Percentiles rank a stretch among this genome's conserved stretches.
Evolutionary conservation across 768 basidiomycete species (phyloP).

Genomic region (Tulasnella sp.): DNA sequence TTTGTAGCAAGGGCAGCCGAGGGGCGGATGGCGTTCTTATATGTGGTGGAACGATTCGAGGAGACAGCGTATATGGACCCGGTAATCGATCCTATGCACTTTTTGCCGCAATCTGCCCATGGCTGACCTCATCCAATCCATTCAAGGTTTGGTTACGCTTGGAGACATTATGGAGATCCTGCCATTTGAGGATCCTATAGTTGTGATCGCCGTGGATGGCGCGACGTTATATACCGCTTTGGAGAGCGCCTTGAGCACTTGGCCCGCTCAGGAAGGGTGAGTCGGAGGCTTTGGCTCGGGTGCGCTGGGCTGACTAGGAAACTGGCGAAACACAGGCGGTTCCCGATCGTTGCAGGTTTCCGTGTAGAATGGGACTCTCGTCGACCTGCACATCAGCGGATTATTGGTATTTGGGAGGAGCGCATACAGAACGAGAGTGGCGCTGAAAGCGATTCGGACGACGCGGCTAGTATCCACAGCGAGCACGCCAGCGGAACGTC

Average conservation of each 20-base stretch:
- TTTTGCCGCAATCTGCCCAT: background rate
- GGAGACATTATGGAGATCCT: conserved; percentile 88
- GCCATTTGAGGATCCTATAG: conserved; percentile 83
- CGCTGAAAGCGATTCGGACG: conserved; percentile 40
- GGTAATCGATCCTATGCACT: conserved; percentile 50
- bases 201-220: conserved; percentile 82
- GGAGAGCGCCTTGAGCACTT: conserved; percentile 71
- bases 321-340: conserved; percentile 59
- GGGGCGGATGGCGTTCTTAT: conserved; percentile 82
- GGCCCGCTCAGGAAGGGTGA: conserved; percentile 91
- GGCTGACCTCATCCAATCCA: background rate
- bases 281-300: conserved; percentile 32
- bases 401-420: conserved; percentile 71
- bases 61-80: conserved; percentile 82
- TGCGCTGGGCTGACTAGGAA: background rate
- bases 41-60: conserved; percentile 81
- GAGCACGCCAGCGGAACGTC: conserved; percentile 10
- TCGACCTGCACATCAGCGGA: conserved; percentile 66
- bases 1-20: conserved; percentile 59
- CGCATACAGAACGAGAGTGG: conserved; percentile 46
- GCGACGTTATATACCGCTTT: conserved; percentile 76
- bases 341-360: conserved; percentile 84
- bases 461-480: conserved; percentile 42
- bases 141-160: conserved; percentile 69
- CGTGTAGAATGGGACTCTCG: conserved; percentile 87